Conservation (phyloP, 2,329 filamentous ascomycete genomes). For the Fusarium decemcellulare region DNA sequence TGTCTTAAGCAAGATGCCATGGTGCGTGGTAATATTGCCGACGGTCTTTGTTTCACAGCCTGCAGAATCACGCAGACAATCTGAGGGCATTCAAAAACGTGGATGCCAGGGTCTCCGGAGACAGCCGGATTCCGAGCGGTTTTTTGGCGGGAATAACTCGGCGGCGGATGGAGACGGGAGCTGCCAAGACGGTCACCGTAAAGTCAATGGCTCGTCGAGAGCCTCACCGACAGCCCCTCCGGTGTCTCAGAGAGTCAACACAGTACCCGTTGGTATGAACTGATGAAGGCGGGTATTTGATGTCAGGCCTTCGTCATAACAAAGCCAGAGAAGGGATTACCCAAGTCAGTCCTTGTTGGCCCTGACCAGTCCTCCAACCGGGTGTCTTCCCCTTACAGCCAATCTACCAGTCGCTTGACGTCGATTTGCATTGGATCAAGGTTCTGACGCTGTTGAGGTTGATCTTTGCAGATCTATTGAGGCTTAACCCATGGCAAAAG, state of each 20-base stretch:
- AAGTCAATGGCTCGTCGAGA: background rate
- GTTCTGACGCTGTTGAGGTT: background rate
- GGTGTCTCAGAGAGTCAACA: too few species aligned
- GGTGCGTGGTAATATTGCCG: background rate
- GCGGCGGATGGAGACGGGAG: background rate
- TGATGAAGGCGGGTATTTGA: background rate
- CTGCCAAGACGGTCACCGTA: background rate
- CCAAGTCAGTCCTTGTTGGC: background rate
- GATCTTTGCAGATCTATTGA: constrained; percentile 4
- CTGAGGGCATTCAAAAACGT: constrained; percentile 3
- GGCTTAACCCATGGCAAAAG: too few species aligned
- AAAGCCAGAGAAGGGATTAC: too few species aligned
- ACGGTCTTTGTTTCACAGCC: constrained; percentile 9
- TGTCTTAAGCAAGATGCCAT: too few species aligned
- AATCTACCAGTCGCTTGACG: constrained; percentile 1
- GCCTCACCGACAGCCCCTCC: constrained; percentile 2
- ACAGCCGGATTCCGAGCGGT: background rate
- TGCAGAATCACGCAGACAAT: background rate
- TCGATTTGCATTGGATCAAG: background rate
- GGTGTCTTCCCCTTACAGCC: background rate
- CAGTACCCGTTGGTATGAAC: too few species aligned
- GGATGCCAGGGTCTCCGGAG: constrained; percentile 6
- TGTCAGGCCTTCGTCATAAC: background rate
- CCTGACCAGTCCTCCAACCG: background rate
- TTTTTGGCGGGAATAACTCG: background rate